A percentile compares a stretch with the other conserved stretches of the same genome.
phyloP scores from a whole-genome alignment of 1,139 yeast species.

The Wickerhamomyces sp. region DNA sequence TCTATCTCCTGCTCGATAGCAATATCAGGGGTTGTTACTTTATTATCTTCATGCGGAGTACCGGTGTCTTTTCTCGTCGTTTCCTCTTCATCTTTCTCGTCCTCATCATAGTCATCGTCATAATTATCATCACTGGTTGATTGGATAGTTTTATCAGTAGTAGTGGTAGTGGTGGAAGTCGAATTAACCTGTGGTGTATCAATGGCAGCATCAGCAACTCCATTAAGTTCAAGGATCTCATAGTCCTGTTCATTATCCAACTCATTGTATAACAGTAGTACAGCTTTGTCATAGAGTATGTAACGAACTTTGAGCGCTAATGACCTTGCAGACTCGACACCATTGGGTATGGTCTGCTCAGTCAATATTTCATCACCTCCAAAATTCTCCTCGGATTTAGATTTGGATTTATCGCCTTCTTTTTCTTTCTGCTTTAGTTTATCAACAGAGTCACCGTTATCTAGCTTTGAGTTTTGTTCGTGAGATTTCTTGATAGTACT shows the following conservation, averaged over 20 bases:
- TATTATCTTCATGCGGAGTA: slow-evolving; percentile 30
- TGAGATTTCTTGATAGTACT: background rate
- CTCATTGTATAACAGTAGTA: slow-evolving; percentile 43
- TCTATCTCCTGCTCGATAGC: slow-evolving; percentile 10
- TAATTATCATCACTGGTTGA: slow-evolving; percentile 1
- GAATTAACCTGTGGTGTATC: background rate
- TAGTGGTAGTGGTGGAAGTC: slow-evolving; percentile 5
- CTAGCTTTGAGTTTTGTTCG: background rate
- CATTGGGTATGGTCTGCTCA: slow-evolving; percentile 34
- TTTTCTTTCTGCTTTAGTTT: too few species aligned
- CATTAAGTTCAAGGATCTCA: slow-evolving; percentile 31
- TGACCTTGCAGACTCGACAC: slow-evolving; percentile 46
- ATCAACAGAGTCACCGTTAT: slow-evolving; percentile 14
- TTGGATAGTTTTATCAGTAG: slow-evolving; percentile 4
- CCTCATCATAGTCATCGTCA: slow-evolving; percentile 24
- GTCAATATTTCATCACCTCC: slow-evolving; percentile 24
- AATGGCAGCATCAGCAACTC: slow-evolving; percentile 19
- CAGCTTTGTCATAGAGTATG: slow-evolving; percentile 69
- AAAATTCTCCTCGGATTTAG: background rate
- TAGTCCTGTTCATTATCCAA: slow-evolving; percentile 23
- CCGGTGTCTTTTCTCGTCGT: slow-evolving; percentile 17
- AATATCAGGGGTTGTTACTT: slow-evolving; percentile 18
- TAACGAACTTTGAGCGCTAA: slow-evolving; percentile 63
- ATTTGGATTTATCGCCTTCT: slow-evolving; percentile 12
- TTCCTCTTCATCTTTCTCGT: slow-evolving; percentile 12